These are phyloP conservation scores for Takashimella tepidaria DNA, from an alignment of 1,284 basidiomycete species.

Conservation along the genomic window DNA sequence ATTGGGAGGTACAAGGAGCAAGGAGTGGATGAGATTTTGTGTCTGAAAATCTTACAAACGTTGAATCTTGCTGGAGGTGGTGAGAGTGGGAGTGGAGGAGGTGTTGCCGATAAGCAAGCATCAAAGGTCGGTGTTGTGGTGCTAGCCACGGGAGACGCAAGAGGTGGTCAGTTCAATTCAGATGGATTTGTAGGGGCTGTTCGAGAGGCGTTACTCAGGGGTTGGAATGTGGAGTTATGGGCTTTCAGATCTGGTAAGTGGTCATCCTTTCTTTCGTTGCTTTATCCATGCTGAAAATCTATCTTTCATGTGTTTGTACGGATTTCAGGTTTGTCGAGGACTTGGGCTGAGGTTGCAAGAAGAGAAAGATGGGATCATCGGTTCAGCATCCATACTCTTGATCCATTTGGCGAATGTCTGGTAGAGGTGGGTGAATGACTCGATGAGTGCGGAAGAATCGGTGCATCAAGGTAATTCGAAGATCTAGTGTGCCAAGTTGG, in stretches of 20 bases:
- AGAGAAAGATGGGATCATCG: slow-evolving; percentile 27
- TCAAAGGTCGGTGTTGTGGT: slow-evolving; percentile 64
- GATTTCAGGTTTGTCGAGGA: slow-evolving; percentile 23
- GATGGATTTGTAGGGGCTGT: slow-evolving; percentile 81
- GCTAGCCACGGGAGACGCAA: slow-evolving; percentile 82
- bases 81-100: not conserved
- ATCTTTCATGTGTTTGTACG: slow-evolving; percentile 2
- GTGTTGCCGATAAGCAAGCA: slow-evolving; percentile 50
- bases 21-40: slow-evolving; percentile 79
- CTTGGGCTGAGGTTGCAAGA: slow-evolving; percentile 29
- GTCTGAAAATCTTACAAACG: slow-evolving; percentile 77
- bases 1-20: slow-evolving; percentile 62
- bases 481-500: too few relatives aligned
- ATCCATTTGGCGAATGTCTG: slow-evolving; percentile 41
- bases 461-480: too few relatives aligned
- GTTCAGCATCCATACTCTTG: slow-evolving; percentile 36
- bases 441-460: too few relatives aligned
- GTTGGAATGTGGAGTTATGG: slow-evolving; percentile 78
- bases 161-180: slow-evolving; percentile 78
- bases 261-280: not conserved
- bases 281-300: not conserved
- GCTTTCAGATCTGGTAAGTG: slow-evolving; percentile 35
- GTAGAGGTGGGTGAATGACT: slow-evolving; percentile 27
- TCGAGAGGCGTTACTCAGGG: slow-evolving; percentile 68
- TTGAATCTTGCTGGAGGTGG: slow-evolving; percentile 43